phyloP scores from a whole-genome alignment of 2,329 filamentous ascomycete genomes.

The Fusarium bactridioides region DNA sequence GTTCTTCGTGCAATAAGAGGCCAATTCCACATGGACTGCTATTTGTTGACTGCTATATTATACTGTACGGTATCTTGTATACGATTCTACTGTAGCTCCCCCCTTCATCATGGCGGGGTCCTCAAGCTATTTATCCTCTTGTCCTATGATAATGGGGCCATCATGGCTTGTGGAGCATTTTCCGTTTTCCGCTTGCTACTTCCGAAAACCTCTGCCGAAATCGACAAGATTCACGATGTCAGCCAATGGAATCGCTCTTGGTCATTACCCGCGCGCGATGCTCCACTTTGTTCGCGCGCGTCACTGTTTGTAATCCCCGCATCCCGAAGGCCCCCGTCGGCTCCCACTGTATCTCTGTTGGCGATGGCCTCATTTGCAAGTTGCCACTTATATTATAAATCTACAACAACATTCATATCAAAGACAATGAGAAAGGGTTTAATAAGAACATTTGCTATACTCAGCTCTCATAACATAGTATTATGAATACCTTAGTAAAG shows the following conservation, averaged over 20 bases:
- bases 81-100: neutral
- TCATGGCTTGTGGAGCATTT: slow-evolving; percentile 32
- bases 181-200: slow-evolving; percentile 18
- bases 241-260: slow-evolving; percentile 15
- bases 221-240: neutral
- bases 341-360: neutral
- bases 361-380: slow-evolving; percentile 37
- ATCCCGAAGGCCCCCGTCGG: slow-evolving; percentile 7
- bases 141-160: slow-evolving; percentile 17
- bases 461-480: neutral
- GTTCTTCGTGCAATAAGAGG: slow-evolving; percentile 6
- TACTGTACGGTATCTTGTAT: neutral
- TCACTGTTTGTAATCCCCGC: slow-evolving; percentile 29
- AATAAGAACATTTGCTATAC: neutral
- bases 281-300: slow-evolving; percentile 10
- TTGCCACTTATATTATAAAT: slow-evolving; percentile 44
- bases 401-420: neutral
- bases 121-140: slow-evolving; percentile 27
- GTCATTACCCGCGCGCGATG: slow-evolving; percentile 44
- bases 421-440: neutral
- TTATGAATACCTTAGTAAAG: neutral
- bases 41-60: neutral
- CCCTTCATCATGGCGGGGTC: slow-evolving; percentile 2
- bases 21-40: slow-evolving; percentile 25
- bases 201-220: slow-evolving; percentile 9